These are phyloP conservation scores for Stachybotrys elegans DNA, from an alignment of 2,329 filamentous ascomycete genomes.

Conservation along the genomic window DNA sequence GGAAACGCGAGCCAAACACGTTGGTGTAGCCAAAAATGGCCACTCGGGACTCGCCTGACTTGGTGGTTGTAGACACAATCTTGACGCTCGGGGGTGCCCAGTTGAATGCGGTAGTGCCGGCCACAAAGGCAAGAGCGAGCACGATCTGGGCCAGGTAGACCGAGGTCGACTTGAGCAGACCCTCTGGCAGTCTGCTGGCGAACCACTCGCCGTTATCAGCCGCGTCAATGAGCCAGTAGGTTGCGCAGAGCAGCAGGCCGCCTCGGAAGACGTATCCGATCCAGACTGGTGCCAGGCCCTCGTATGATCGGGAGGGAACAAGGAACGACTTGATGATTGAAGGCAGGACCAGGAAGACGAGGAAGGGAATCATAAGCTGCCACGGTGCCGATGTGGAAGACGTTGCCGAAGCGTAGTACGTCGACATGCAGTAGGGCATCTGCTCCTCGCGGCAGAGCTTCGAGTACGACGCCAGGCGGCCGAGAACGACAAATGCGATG, in stretches of 20 bases:
- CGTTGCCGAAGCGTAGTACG: slow-evolving; percentile 87
- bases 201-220: slow-evolving; percentile 85
- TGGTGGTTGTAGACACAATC: slow-evolving; percentile 51
- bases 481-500: slow-evolving; percentile 72
- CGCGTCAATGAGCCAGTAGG: slow-evolving; percentile 86
- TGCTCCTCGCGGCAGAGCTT: slow-evolving; percentile 95
- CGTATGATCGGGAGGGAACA: slow-evolving; percentile 75
- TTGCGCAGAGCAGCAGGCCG: slow-evolving; percentile 68
- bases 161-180: slow-evolving; percentile 65
- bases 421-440: slow-evolving; percentile 93
- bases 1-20: slow-evolving; percentile 84
- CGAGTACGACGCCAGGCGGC: slow-evolving; percentile 77
- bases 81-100: slow-evolving; percentile 83
- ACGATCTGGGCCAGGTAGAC: slow-evolving; percentile 75
- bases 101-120: slow-evolving; percentile 77
- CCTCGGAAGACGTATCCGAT: slow-evolving; percentile 73
- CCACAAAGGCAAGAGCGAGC: slow-evolving; percentile 74
- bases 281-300: slow-evolving; percentile 81
- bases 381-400: slow-evolving; percentile 90
- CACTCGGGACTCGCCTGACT: slow-evolving; percentile 49
- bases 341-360: slow-evolving; percentile 67
- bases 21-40: slow-evolving; percentile 90
- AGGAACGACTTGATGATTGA: slow-evolving; percentile 76
- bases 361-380: slow-evolving; percentile 78
- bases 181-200: slow-evolving; percentile 44